Evolutionary conservation across 2,329 filamentous ascomycete genomes (phyloP).

Genomic region (Nemania bipapillata): DNA sequence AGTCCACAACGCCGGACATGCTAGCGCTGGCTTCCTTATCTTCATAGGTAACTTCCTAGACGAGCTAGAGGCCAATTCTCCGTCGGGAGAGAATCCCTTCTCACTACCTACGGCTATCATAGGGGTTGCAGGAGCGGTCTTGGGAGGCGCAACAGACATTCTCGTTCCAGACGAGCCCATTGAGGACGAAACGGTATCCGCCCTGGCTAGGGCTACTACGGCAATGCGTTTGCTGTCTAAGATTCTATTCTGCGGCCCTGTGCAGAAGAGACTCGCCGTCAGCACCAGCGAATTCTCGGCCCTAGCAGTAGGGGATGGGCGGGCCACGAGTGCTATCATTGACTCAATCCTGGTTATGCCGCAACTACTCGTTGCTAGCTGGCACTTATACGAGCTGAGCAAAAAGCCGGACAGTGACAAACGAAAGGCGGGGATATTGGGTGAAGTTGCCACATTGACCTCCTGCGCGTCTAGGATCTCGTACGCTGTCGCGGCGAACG

Average conservation of each 20-base stretch:
- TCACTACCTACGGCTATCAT: slow-evolving; percentile 15
- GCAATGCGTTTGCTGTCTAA: no score
- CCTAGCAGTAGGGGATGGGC: slow-evolving; percentile 10
- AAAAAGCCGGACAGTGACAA: background rate
- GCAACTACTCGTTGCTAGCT: slow-evolving; percentile 2
- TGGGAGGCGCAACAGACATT: no score
- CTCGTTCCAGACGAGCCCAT: no score
- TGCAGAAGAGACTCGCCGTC: no score
- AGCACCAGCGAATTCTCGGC: slow-evolving; percentile 1
- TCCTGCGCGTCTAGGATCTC: slow-evolving; percentile 10
- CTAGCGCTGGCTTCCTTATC: no score
- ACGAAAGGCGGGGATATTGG: background rate
- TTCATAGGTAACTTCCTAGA: background rate
- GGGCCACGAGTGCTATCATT: slow-evolving; percentile 12
- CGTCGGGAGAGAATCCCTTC: slow-evolving; percentile 14
- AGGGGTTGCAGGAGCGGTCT: background rate
- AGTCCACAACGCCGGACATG: no score
- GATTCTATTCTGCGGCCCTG: no score
- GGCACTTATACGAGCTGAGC: slow-evolving; percentile 24
- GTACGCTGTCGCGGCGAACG: slow-evolving; percentile 20
- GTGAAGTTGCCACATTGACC: slow-evolving; percentile 5
- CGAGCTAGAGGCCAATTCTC: slow-evolving; percentile 1
- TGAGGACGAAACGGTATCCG: no score
- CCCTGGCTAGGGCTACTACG: no score
- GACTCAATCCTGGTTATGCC: slow-evolving; percentile 18